Evolutionary conservation across 495 filamentous ascomycete species (phyloP), one percentile per base, ranked within the genome.

Genomic region (Neurospora sp.): DNA sequence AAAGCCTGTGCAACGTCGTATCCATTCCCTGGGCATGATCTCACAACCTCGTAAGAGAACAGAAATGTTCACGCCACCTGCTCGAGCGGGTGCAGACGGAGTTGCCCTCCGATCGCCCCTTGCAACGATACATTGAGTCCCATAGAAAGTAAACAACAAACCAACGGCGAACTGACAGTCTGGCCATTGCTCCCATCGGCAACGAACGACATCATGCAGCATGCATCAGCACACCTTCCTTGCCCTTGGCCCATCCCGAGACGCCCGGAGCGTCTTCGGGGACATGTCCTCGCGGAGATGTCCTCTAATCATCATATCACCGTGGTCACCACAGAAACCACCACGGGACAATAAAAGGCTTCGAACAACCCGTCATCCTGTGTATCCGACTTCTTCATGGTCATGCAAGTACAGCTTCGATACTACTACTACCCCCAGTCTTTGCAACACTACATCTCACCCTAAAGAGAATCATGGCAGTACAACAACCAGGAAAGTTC

Each of bases 401-500:
- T 31, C 53, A 61, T 61, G 22, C 5, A 61, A 61, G 22, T 31
- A 61, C 27, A 61, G 27, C 27, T 35, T 61, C 53, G 14, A 61
- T 14, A 61, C 22, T 61, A 61, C 53, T 35, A 31, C 22, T 61
- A 16, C 20, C 20, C 8, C 14, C 10, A 61, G 27, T 61, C 27
- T 61, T 61, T 61, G 27, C 53, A 61, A 35, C 53, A 18, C 53
- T 27, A 61, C 12, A 22, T 53, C 45, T 53, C 45, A 53, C 45
- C 53, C 53, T 35, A 22, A 22, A 31, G 53, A 61, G 27, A 35
- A 61, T 61, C 53, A 74, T 70, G 71, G 69, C 18, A n/a, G n/a
- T 39, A 37, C 42, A 40, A 69, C 18, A 61, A 42, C 40, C 70
- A 27, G 53, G 53, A 18, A 74, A 73, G 39, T 77, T 72, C 70